phyloP scores from a whole-genome alignment of 192 early-diverging fungal genomes.

The Coemansia javaensis region DNA sequence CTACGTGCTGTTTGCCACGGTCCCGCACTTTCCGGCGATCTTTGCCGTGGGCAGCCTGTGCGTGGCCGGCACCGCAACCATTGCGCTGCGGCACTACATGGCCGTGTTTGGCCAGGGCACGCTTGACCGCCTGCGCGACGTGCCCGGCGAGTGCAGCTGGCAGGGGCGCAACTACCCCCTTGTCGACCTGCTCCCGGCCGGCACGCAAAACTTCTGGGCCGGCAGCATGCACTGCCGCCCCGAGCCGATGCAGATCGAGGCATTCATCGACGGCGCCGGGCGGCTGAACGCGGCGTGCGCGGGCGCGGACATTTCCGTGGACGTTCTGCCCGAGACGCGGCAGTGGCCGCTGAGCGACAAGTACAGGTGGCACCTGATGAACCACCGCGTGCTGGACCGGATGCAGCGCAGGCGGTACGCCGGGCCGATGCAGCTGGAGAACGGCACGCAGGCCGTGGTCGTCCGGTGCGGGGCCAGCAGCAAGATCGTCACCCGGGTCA shows the following conservation, averaged over 20 bases:
- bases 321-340: constrained; percentile 53
- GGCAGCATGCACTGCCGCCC: constrained; percentile 38
- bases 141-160: constrained; percentile 49
- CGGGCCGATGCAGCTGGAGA: constrained; percentile 23
- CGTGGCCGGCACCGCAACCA: background rate
- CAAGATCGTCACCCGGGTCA: constrained; percentile 32
- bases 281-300: constrained; percentile 32
- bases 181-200: constrained; percentile 51
- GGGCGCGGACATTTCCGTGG: constrained; percentile 9
- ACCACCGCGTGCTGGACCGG: constrained; percentile 36
- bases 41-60: constrained; percentile 12
- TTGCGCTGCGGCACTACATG: constrained; percentile 44
- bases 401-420: constrained; percentile 15
- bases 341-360: constrained; percentile 50
- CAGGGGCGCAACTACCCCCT: constrained; percentile 48
- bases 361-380: constrained; percentile 44
- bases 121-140: constrained; percentile 5
- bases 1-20: constrained; percentile 25
- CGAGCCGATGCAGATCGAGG: constrained; percentile 27
- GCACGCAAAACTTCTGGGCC: constrained; percentile 59
- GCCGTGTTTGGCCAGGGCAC: constrained; percentile 39
- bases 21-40: constrained; percentile 24
- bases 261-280: constrained; percentile 34
- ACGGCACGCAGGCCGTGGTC: constrained; percentile 46
- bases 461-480: constrained; percentile 44